phyloP scores from a whole-genome alignment of 1,284 basidiomycete genomes.

The Volvariella volvacea region DNA sequence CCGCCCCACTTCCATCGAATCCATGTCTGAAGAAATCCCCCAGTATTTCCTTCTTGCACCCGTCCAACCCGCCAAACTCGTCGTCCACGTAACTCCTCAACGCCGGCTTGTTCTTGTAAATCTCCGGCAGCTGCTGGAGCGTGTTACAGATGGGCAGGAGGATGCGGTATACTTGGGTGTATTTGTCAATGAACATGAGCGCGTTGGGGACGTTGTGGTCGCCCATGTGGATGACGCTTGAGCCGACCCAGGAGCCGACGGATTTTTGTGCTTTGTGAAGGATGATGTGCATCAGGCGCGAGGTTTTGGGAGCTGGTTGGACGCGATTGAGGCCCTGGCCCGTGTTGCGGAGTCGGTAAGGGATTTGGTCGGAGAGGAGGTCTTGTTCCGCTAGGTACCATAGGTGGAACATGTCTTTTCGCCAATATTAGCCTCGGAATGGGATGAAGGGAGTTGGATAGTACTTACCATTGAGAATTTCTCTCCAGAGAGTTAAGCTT shows the following conservation, averaged over 20 bases:
- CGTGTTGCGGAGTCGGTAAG: conserved; percentile 75
- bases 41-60: conserved; percentile 60
- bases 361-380: conserved; percentile 61
- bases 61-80: conserved; percentile 71
- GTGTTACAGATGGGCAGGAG: conserved; percentile 77
- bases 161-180: conserved; percentile 82
- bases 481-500: conserved; percentile 76
- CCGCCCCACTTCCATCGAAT: conserved; percentile 77
- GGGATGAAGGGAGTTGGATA: background rate
- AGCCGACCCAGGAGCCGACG: conserved; percentile 75
- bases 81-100: conserved; percentile 69
- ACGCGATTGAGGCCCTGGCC: conserved; percentile 81
- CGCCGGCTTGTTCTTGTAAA: conserved; percentile 55
- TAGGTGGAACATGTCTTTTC: conserved; percentile 73
- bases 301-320: conserved; percentile 76
- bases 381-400: conserved; percentile 78
- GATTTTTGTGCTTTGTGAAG: conserved; percentile 72
- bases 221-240: conserved; percentile 42
- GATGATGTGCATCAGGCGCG: conserved; percentile 78
- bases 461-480: conserved; percentile 67
- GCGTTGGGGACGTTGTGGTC: conserved; percentile 87
- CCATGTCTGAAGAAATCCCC: conserved; percentile 79
- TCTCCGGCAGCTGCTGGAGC: conserved; percentile 56
- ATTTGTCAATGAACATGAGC: conserved; percentile 80
- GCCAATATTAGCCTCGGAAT: conserved; percentile 4